Evolutionary conservation across 495 filamentous ascomycete species (phyloP), one percentile per base, ranked within the genome.

Genomic region (Collariella sp.): DNA sequence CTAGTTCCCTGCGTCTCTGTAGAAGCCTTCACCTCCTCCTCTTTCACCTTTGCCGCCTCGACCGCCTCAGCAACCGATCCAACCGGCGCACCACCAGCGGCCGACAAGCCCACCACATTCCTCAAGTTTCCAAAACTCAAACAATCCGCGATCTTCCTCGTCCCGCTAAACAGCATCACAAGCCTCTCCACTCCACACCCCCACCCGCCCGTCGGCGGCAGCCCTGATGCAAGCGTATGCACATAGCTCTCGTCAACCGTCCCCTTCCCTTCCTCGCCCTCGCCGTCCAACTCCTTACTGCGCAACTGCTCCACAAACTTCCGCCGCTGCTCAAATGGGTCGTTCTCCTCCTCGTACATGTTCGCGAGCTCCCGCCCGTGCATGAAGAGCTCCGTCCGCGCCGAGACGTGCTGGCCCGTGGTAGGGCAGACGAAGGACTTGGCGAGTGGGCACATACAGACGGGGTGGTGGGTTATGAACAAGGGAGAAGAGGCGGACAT

Each of bases 321-420:
- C 48, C 82, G 75, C 20, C 88, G 76, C 68, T 98, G 93, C 54
- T 85, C 87, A 26, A 83, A 83, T 0, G 93, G 94, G 41, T 87
- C 87, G 69, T 97, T 98, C 70, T 98, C 93, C 71, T 98, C 93
- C 70, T 98, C 93, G 72, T 98, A 98, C 62, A 86, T 88, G 67
- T 98, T 98, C 9, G 91, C 87, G 31, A 95, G 71, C 62, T 98
- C 93, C 42, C 77, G 76, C 13, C 84, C 83, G 38, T 78, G 65
- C 62, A 96, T 79, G 71, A 96, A 97, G 35, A 98, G 81, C 67
- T 98, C 93, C 2, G 84, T 87, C 38, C 93, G 84, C 3, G 88
- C 87, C 3, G 89, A 83, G 9, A 82, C 70, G 7, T 67, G 51
- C 58, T 95, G 89, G n/a, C 75, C 69, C 0, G 80, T 87, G 2